These are phyloP conservation scores for Cladophialophora chaetospira DNA, from an alignment of 2,329 filamentous ascomycete species.

Conservation along the genomic window DNA sequence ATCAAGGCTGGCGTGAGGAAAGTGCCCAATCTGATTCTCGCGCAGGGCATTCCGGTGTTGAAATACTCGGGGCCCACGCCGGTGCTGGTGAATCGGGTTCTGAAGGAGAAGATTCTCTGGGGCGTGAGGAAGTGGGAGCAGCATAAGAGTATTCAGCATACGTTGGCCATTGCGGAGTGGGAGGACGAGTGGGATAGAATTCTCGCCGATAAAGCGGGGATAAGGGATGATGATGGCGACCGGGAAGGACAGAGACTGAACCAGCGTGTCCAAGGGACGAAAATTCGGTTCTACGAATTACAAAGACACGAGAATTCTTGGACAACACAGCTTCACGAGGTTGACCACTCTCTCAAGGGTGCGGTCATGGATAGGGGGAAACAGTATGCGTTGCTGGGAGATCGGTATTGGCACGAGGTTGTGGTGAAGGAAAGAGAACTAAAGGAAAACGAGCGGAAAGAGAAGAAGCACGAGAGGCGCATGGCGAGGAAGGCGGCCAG, in stretches of 20 bases:
- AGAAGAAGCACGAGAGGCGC: slow-evolving; percentile 19
- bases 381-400: slow-evolving; percentile 16
- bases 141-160: slow-evolving; percentile 37
- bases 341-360: slow-evolving; percentile 10
- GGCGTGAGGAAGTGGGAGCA: slow-evolving; percentile 41
- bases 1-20: slow-evolving; percentile 39
- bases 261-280: background rate
- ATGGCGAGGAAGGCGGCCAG: slow-evolving; percentile 20
- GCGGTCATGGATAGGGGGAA: slow-evolving; percentile 6
- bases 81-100: slow-evolving; percentile 41
- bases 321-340: slow-evolving; percentile 9
- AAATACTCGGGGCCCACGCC: slow-evolving; percentile 50
- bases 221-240: background rate
- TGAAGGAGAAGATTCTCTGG: slow-evolving; percentile 40
- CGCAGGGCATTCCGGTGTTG: slow-evolving; percentile 44
- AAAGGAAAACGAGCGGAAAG: slow-evolving; percentile 24
- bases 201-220: slow-evolving; percentile 22
- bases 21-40: slow-evolving; percentile 45
- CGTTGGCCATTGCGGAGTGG: slow-evolving; percentile 40
- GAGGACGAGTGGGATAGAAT: slow-evolving; percentile 48
- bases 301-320: background rate
- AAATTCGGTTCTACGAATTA: background rate
- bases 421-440: slow-evolving; percentile 24
- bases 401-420: slow-evolving; percentile 21
- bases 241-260: background rate